Percentiles rank a stretch among this genome's conserved stretches.
Conservation (phyloP, 2,329 filamentous ascomycete species). For the Fusarium torulosum region DNA sequence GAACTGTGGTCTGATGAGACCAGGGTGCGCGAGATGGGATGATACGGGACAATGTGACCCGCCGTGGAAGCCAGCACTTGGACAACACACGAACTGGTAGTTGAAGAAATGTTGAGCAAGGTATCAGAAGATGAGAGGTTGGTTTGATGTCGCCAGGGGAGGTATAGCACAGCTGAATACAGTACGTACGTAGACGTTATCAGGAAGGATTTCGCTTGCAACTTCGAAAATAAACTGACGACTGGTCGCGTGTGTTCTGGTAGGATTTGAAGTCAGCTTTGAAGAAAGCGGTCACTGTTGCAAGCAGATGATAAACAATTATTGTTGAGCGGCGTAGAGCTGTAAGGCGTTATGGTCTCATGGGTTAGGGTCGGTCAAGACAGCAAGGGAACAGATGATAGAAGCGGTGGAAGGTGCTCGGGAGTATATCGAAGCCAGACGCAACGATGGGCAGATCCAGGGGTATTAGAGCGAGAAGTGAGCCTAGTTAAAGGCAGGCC, state of each 20-base stretch:
- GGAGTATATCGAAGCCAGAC: slow-evolving; percentile 30
- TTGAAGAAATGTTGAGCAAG: slow-evolving; percentile 23
- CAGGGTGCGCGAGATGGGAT: slow-evolving; percentile 45
- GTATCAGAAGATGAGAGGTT: slow-evolving; percentile 14
- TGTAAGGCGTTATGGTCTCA: slow-evolving; percentile 28
- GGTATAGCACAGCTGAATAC: not conserved
- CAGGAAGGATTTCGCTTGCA: slow-evolving; percentile 6
- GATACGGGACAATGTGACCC: slow-evolving; percentile 34
- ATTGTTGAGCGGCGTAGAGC: slow-evolving; percentile 23
- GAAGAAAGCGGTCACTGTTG: slow-evolving; percentile 41
- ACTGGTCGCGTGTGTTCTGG: slow-evolving; percentile 33
- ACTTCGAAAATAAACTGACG: slow-evolving; percentile 17
- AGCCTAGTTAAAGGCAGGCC: not conserved
- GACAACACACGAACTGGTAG: slow-evolving; percentile 32
- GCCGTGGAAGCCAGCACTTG: slow-evolving; percentile 40
- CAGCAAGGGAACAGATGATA: slow-evolving; percentile 6
- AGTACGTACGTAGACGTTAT: slow-evolving; percentile 4
- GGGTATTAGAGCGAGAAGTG: slow-evolving; percentile 8
- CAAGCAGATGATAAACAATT: slow-evolving; percentile 20
- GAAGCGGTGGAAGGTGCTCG: slow-evolving; percentile 40
- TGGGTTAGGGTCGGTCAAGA: slow-evolving; percentile 36
- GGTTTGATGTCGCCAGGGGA: slow-evolving; percentile 12
- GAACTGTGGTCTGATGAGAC: slow-evolving; percentile 46
- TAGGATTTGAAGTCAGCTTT: slow-evolving; percentile 34
- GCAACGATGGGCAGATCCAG: slow-evolving; percentile 46